Conservation (phyloP, 805 yeast genomes). For the Teunomyces aglyptinius region DNA sequence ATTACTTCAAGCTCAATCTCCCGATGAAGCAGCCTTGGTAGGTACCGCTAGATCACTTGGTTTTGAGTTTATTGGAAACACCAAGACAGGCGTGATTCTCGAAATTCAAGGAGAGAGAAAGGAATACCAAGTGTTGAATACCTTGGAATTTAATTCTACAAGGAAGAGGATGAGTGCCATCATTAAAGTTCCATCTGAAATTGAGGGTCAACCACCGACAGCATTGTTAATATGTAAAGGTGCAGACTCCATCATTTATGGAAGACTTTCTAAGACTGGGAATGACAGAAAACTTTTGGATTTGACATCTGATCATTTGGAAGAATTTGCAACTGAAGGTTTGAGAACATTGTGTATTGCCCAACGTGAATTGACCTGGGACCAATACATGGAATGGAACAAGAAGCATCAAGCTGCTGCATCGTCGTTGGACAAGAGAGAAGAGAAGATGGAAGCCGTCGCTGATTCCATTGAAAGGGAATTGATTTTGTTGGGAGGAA, state of each 20-base stretch:
- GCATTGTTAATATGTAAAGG: constrained; percentile 78
- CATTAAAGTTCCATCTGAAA: constrained; percentile 57
- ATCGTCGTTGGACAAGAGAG: constrained; percentile 61
- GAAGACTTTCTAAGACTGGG: constrained; percentile 50
- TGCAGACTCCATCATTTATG: constrained; percentile 78
- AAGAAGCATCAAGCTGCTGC: constrained; percentile 61
- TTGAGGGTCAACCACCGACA: constrained; percentile 32
- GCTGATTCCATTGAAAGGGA: constrained; percentile 68
- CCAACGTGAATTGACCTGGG: constrained; percentile 62
- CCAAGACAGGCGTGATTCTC: constrained; percentile 65
- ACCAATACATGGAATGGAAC: constrained; percentile 63
- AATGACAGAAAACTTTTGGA: constrained; percentile 50
- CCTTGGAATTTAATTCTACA: constrained; percentile 77
- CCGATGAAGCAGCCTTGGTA: constrained; percentile 85
- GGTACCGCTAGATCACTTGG: constrained; percentile 80
- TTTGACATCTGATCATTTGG: constrained; percentile 70
- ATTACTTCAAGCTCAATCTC: constrained; percentile 73
- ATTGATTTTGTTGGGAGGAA: constrained; percentile 65
- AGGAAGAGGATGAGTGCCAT: constrained; percentile 88
- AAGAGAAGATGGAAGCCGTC: constrained; percentile 68
- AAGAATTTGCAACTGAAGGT: constrained; percentile 80
- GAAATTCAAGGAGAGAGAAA: constrained; percentile 68
- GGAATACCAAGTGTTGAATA: constrained; percentile 69
- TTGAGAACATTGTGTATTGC: constrained; percentile 80
- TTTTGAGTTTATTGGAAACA: constrained; percentile 60